A percentile compares a stretch with the other conserved stretches of the same genome.
Conservation (phyloP, 1,284 basidiomycete species). For the Schizophyllum amplum region DNA sequence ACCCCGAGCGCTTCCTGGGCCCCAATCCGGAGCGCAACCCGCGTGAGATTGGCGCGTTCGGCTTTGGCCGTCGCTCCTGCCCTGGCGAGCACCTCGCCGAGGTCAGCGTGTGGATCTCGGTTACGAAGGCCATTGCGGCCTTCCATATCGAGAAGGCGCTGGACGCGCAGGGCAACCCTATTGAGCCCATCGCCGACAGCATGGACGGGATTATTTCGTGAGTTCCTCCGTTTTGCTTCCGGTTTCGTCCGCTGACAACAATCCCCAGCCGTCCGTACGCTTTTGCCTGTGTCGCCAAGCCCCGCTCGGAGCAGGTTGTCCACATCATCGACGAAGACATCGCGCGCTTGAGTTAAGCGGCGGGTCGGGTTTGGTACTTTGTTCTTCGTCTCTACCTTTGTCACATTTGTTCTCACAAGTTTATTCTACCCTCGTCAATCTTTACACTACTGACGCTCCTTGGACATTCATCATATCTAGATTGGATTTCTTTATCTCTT, state of each 20-base stretch:
- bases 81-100: slow-evolving; percentile 5
- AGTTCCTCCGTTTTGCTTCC: slow-evolving; percentile 1
- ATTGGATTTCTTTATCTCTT: no score
- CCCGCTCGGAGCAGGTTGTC: slow-evolving; percentile 3
- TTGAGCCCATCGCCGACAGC: slow-evolving; percentile 9
- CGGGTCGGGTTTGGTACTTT: background rate
- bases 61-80: slow-evolving; percentile 11
- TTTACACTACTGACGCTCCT: no score
- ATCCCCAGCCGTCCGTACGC: slow-evolving; percentile 10
- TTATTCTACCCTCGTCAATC: no score
- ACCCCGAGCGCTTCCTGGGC: slow-evolving; percentile 20
- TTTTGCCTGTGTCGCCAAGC: slow-evolving; percentile 10
- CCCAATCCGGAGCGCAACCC: slow-evolving; percentile 10
- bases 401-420: no score
- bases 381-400: no score
- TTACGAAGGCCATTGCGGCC: slow-evolving; percentile 12
- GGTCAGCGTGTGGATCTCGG: slow-evolving; percentile 13
- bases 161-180: slow-evolving; percentile 3
- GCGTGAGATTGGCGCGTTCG: slow-evolving; percentile 11
- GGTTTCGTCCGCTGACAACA: no score
- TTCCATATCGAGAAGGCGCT: slow-evolving; percentile 5
- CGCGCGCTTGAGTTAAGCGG: background rate
- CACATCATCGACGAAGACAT: slow-evolving; percentile 2
- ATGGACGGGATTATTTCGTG: slow-evolving; percentile 14
- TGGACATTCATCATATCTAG: no score